Conservation (phyloP, 1,139 yeast species). For the Kurtzmaniella quercitrusa region DNA sequence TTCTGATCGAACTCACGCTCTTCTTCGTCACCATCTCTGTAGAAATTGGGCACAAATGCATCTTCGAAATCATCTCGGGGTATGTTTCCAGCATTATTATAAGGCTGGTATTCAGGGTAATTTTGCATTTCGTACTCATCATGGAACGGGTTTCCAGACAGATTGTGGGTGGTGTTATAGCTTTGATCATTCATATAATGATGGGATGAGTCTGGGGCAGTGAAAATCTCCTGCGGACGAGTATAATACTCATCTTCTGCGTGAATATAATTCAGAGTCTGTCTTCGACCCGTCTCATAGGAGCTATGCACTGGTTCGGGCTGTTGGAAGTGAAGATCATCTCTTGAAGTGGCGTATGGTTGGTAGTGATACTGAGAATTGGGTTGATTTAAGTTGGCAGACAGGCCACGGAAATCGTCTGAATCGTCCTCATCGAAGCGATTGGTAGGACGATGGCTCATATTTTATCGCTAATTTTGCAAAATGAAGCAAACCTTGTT, state of each 20-base stretch:
- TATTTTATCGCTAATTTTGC: background rate
- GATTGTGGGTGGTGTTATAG: background rate
- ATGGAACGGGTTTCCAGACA: conserved; percentile 4
- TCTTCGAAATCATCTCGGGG: conserved; percentile 22
- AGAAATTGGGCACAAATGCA: conserved; percentile 46
- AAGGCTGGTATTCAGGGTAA: conserved; percentile 19
- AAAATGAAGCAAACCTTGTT: too few relatives aligned
- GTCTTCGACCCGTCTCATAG: conserved; percentile 2
- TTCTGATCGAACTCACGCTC: conserved; percentile 39
- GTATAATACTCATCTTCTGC: conserved; percentile 5
- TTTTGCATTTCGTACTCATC: conserved; percentile 26
- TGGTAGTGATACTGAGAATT: background rate
- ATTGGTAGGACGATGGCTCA: background rate
- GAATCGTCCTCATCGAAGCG: background rate
- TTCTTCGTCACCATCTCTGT: conserved; percentile 42
- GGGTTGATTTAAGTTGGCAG: background rate
- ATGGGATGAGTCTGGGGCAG: conserved; percentile 5
- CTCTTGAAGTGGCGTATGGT: conserved; percentile 1
- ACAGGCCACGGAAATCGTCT: background rate
- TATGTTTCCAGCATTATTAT: conserved; percentile 2
- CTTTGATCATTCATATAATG: background rate
- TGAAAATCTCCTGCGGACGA: conserved; percentile 6
- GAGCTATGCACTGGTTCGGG: conserved; percentile 5
- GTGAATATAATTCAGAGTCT: conserved; percentile 6
- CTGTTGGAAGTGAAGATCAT: conserved; percentile 7